Evolutionary conservation across 2,329 filamentous ascomycete species (phyloP).

Genomic region (Xylariaceae sp.): DNA sequence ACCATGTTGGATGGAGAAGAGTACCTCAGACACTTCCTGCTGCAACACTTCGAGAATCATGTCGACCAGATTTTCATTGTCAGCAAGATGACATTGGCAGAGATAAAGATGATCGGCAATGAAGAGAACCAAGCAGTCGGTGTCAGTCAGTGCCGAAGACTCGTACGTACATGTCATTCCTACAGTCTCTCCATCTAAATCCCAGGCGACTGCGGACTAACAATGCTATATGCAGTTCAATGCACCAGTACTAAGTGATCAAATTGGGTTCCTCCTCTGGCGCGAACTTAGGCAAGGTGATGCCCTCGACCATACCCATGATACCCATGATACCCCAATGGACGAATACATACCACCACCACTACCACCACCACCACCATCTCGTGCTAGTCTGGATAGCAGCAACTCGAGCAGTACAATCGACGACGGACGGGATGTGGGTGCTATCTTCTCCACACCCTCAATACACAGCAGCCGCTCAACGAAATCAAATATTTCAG

Average conservation of each 20-base stretch:
- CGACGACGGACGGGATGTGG: no score
- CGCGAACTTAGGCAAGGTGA: conserved; percentile 17
- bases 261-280: conserved; percentile 17
- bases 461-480: no score
- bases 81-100: conserved; percentile 13
- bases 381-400: no score
- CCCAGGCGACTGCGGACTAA: no score
- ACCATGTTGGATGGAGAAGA: conserved; percentile 9
- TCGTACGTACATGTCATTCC: conserved; percentile 1
- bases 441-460: no score
- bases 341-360: not conserved
- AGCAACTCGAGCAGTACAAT: no score
- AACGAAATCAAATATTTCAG: no score
- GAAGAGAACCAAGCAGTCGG: conserved; percentile 11
- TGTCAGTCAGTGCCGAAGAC: conserved; percentile 13
- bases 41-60: conserved; percentile 13
- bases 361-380: no score
- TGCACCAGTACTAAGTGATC: conserved; percentile 20
- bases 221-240: conserved; percentile 9
- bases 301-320: conserved; percentile 16
- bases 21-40: conserved; percentile 17
- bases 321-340: not conserved
- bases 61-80: conserved; percentile 12
- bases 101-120: conserved; percentile 23
- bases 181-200: no score